Percentiles rank a stretch among this genome's conserved stretches.
These are phyloP conservation scores for Aphanomyces stellatus DNA, from an alignment of 352 stramenopile genomes.

Conservation along the genomic window DNA sequence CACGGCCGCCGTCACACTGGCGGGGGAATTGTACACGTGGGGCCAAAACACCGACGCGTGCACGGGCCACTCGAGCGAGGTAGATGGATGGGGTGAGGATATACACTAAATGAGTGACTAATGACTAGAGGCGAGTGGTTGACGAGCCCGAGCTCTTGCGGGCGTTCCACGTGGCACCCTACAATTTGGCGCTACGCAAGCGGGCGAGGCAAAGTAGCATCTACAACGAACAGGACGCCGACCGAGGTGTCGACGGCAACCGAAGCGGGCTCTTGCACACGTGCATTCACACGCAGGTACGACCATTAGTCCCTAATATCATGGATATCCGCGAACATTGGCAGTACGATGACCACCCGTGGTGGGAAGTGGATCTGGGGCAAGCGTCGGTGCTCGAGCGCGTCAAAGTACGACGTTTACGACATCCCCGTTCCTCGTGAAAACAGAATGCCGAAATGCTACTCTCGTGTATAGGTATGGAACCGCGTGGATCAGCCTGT, in stretches of 20 bases:
- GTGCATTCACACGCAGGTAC: slow-evolving; percentile 84
- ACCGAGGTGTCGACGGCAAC: slow-evolving; percentile 80
- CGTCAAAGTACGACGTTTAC: slow-evolving; percentile 39
- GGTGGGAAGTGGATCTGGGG: slow-evolving; percentile 90
- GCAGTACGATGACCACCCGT: slow-evolving; percentile 78
- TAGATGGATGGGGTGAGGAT: slow-evolving; percentile 14
- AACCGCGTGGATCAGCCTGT: slow-evolving; percentile 85
- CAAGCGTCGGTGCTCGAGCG: slow-evolving; percentile 67
- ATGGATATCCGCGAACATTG: background rate
- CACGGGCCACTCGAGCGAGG: slow-evolving; percentile 63
- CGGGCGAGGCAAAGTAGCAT: slow-evolving; percentile 75
- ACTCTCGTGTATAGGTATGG: slow-evolving; percentile 55
- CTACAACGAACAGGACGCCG: slow-evolving; percentile 83
- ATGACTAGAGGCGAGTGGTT: slow-evolving; percentile 48
- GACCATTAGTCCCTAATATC: background rate
- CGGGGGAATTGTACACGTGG: slow-evolving; percentile 90
- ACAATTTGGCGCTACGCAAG: slow-evolving; percentile 82
- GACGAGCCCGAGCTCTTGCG: slow-evolving; percentile 59
- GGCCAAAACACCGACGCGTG: slow-evolving; percentile 85
- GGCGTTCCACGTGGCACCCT: slow-evolving; percentile 77
- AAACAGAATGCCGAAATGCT: background rate
- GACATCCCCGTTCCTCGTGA: slow-evolving; percentile 7
- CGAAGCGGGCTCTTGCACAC: slow-evolving; percentile 49
- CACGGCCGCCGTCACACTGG: slow-evolving; percentile 79
- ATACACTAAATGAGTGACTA: background rate